Conservation (phyloP, 2,329 filamentous ascomycete species). For the Lachnellula suecica region DNA sequence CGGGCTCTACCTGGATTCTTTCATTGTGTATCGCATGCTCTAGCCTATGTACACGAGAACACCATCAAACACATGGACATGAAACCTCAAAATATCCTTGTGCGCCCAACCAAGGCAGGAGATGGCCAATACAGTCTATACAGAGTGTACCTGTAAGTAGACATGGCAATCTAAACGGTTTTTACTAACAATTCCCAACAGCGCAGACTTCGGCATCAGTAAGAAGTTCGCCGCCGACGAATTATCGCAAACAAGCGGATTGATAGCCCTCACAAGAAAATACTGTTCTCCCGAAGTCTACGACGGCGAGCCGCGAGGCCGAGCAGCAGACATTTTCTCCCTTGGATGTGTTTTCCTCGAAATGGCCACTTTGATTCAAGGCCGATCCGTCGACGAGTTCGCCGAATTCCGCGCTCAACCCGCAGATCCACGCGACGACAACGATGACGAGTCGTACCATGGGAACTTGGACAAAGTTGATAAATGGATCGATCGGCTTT, state of each 20-base stretch:
- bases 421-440: not conserved
- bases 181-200: not conserved
- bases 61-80: conserved; percentile 6
- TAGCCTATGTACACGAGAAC: conserved; percentile 1
- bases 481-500: not conserved
- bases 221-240: not conserved
- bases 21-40: not conserved
- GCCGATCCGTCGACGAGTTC: conserved; percentile 1
- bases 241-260: not conserved
- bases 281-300: conserved; percentile 6
- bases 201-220: conserved; percentile 4
- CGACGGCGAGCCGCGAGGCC: not conserved
- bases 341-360: conserved; percentile 4
- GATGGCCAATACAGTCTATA: no score
- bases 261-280: not conserved
- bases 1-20: not conserved
- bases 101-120: not conserved
- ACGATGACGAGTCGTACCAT: conserved; percentile 3
- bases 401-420: not conserved
- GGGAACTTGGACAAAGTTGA: not conserved
- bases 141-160: not conserved
- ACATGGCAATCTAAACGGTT: not conserved
- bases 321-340: conserved; percentile 4
- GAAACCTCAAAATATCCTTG: conserved; percentile 4
- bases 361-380: not conserved